Base-by-base conservation (phyloP, 306 rosid species). In the Ormosia semicastrata region DNA sequence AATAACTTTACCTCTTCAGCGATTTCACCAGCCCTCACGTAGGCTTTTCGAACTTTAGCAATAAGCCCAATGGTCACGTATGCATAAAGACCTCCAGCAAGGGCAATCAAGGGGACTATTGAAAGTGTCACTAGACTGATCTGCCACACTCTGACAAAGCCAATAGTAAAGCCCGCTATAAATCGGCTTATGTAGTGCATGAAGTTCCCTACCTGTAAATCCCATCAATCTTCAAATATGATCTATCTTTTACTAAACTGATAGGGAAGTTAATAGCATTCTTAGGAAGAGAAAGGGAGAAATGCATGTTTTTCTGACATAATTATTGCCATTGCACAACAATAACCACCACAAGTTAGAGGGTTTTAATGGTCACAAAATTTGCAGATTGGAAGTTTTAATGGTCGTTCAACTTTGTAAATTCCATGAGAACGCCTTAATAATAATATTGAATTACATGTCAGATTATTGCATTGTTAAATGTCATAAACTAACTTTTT, bases 1-100 rank as follows among this genome's bases (percentile, higher is more conserved):
- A 2, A 5, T 7, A 66, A 54, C 0, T 59, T 59, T 39, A 94
- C 98, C 98, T 93, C 99, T 86, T 95, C 96, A 11, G 99, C 99
- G 11, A 95, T 95, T 89, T 93, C 98, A 76, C 99, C 98, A 36
- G 99, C 99, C 75, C 86, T 87, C 46, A 95, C 96, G 53, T 95
- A 95, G 56, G 96, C 90, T 77, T 95, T 93, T 49, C 96, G 68
- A 52, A 93, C 85, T 44, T 92, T 79, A 9, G 96, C 93, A 88
- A 93, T 87, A 59, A 95, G 97, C 9, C 99, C 99, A 78, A 88
- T 86, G 10, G 96, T 84, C 2, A 93, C 92, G 37, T 85, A 95
- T 32, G 99, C 99, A 85, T 95, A 95, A 77, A 88, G 84, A 40
- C 98, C 99, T 6, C 99, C 99, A 64, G 99, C 98, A 67, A 95